These are phyloP conservation scores for Rhodotorula sp. DNA, from an alignment of 1,284 basidiomycete genomes.

Conservation along the genomic window DNA sequence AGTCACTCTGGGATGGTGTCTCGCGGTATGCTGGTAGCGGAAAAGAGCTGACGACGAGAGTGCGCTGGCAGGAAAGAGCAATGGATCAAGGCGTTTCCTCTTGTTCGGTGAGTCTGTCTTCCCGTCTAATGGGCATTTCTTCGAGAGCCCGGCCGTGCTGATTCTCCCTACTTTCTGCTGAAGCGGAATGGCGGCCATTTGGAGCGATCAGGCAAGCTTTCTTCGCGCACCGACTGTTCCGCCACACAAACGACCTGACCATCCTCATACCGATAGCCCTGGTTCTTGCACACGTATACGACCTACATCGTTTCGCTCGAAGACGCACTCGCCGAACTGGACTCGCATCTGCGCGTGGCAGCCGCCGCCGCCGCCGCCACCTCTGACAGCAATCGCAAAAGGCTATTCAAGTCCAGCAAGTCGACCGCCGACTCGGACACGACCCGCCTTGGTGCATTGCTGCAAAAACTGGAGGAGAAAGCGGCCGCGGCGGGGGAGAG, in stretches of 20 bases:
- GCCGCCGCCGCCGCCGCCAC: neutral
- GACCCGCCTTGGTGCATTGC: conserved; percentile 63
- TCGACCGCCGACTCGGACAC: conserved; percentile 65
- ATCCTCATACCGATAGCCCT: conserved; percentile 60
- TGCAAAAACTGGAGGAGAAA: conserved; percentile 67
- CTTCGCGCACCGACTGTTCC: neutral
- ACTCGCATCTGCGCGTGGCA: conserved; percentile 60
- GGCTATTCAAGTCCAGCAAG: conserved; percentile 51
- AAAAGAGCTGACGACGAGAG: neutral
- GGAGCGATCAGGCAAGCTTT: conserved; percentile 77
- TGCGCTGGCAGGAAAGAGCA: conserved; percentile 16
- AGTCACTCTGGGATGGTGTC: conserved; percentile 71
- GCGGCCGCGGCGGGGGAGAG: conserved; percentile 85
- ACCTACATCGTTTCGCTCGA: conserved; percentile 89
- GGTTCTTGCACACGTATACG: conserved; percentile 86
- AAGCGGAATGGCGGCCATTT: conserved; percentile 75
- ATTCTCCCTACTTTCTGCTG: rapidly evolving
- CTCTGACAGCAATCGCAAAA: neutral
- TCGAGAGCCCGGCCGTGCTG: neutral
- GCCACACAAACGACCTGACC: conserved; percentile 11
- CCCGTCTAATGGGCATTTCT: too few species aligned
- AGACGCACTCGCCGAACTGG: conserved; percentile 78
- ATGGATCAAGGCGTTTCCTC: conserved; percentile 53
- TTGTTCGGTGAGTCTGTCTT: conserved; percentile 64
- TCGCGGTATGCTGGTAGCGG: neutral